These are phyloP conservation scores for Schizochytrium sp. DNA, from an alignment of 108 stramenopile genomes.

Conservation along the genomic window DNA sequence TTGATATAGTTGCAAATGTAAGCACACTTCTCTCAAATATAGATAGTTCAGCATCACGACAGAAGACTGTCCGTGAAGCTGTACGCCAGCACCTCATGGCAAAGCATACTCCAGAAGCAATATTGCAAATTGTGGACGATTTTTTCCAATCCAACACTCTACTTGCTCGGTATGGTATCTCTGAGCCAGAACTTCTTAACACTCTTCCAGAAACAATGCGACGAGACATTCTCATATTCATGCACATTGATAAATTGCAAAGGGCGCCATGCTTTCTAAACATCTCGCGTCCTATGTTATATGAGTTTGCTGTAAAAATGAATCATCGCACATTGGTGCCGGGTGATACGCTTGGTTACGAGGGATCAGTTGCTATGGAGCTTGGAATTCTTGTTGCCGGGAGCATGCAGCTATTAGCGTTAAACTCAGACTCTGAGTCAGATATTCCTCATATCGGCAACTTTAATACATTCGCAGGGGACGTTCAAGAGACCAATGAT, in stretches of 20 bases:
- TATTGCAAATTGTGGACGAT: not conserved
- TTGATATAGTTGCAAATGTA: conserved; percentile 76
- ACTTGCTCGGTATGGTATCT: conserved; percentile 25
- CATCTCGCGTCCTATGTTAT: not conserved
- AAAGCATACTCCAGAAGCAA: not conserved
- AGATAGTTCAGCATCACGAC: conserved; percentile 67
- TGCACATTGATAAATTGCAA: not conserved
- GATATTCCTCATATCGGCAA: not conserved
- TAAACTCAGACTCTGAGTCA: not conserved
- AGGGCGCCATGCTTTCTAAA: not conserved
- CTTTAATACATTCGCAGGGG: not conserved
- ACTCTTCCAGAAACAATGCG: not conserved
- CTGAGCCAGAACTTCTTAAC: not conserved
- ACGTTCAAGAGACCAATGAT: not conserved
- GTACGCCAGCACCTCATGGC: not conserved
- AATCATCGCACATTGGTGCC: conserved; percentile 22
- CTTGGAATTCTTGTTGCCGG: not conserved
- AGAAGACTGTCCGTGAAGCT: not conserved
- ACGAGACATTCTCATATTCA: not conserved
- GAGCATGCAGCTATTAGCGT: not conserved
- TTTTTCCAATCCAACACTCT: conserved; percentile 5
- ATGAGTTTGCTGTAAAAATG: conserved; percentile 23
- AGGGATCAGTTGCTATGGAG: conserved; percentile 32
- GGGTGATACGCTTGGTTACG: conserved; percentile 5
- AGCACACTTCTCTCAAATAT: conserved; percentile 75